Evolutionary conservation across 192 early-diverging fungal species (phyloP).

Genomic region (Phycomyces nitens): DNA sequence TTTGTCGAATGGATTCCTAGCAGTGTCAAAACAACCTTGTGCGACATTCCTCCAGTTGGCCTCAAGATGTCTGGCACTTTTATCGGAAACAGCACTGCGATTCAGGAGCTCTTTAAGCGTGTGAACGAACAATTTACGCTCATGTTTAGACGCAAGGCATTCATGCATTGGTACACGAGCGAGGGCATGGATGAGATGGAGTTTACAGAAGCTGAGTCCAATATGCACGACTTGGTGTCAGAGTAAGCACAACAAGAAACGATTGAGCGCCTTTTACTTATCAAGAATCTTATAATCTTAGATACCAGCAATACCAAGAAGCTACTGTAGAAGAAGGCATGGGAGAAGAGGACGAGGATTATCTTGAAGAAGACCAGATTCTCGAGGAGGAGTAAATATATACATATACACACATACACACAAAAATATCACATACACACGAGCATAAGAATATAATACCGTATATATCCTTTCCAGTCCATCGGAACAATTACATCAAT

Average conservation of each 20-base stretch:
- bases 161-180: constrained; percentile 92
- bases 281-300: too few relatives aligned
- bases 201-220: constrained; percentile 75
- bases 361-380: too few relatives aligned
- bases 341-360: too few relatives aligned
- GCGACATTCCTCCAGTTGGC: constrained; percentile 80
- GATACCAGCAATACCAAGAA: too few relatives aligned
- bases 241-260: constrained; percentile 17
- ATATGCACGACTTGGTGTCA: constrained; percentile 23
- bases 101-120: constrained; percentile 86
- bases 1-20: constrained; percentile 98
- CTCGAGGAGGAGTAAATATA: too few relatives aligned
- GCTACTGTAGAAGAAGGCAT: too few relatives aligned
- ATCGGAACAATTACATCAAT: too few relatives aligned
- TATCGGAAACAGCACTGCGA: constrained; percentile 85
- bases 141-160: constrained; percentile 88
- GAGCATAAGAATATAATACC: too few relatives aligned
- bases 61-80: constrained; percentile 87
- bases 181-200: constrained; percentile 96
- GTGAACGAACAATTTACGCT: constrained; percentile 79
- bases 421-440: too few relatives aligned
- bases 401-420: too few relatives aligned
- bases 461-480: too few relatives aligned
- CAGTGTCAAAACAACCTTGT: constrained; percentile 82
- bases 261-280: too few relatives aligned